Evolutionary conservation across 2,329 filamentous ascomycete species (phyloP), one percentile per base, ranked within the genome.

Genomic region (Phyllosticta paracitricarpa): DNA sequence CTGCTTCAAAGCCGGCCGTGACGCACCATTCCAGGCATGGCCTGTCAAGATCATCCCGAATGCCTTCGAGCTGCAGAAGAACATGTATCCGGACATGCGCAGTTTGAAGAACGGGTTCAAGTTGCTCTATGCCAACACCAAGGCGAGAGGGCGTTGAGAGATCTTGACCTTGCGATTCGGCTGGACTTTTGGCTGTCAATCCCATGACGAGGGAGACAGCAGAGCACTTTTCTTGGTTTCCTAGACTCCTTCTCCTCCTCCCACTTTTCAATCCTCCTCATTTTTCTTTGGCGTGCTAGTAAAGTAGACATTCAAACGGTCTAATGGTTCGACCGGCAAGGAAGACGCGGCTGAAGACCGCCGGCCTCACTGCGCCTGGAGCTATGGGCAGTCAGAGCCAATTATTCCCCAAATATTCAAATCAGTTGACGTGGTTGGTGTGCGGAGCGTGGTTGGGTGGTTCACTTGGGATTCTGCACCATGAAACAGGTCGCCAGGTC

Each of bases 101-200:
- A 91, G 91, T 56, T 79, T 99, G 65, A 96, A 93, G 80, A 99
- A 99, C 76, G 94, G 93, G 5, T 97, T 97, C 81, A 97, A 97
- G 81, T 76, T 93, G 70, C 81, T 92, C 60, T 91, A 91, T 72
- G 80, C 81, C 63, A 89, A 61, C 55, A 61, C 22, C 14, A 28
- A 24, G 51, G 51, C 51, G 17, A 54, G 51, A 19, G 35, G 12
- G 12, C 35, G 35, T 48, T 48, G 35, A 48, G 17, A 17, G 17
- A 14, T 17, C 17, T 17, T n/a, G 12, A n/a, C 17, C 35, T n/a
- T 17, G 35, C 26, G 5, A 48, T 48, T 48, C 17, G 35, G 12
- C 12, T 48, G 4, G 35, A 5, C 12, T 17, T 48, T 48, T 3
- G 35, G 33, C 33, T 40, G 10, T 40, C 17, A 40, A 40, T 9